A percentile compares a stretch with the other conserved stretches of the same genome.
These are phyloP conservation scores for Hyaloscypha bicolor DNA, from an alignment of 495 filamentous ascomycete species.

Conservation along the genomic window DNA sequence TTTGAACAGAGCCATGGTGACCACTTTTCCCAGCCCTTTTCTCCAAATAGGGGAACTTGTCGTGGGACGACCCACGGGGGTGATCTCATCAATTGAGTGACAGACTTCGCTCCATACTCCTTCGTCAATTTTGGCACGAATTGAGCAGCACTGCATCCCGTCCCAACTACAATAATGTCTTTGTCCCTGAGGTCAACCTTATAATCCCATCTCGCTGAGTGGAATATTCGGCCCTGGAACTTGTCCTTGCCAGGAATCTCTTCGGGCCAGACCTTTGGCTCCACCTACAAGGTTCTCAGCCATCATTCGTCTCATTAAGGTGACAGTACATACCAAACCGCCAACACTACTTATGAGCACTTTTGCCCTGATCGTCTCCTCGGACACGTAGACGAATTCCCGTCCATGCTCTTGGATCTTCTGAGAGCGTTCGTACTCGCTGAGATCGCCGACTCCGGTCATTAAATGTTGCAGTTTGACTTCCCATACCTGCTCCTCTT, in stretches of 20 bases:
- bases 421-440: conserved; percentile 30
- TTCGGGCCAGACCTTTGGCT: conserved; percentile 42
- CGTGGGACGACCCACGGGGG: conserved; percentile 62
- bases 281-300: conserved; percentile 10
- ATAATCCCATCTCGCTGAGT: conserved; percentile 56
- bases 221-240: conserved; percentile 53
- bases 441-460: conserved; percentile 31
- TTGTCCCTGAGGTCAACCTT: conserved; percentile 51
- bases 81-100: conserved; percentile 64
- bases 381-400: conserved; percentile 39
- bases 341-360: conserved; percentile 61
- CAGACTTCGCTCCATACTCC: conserved; percentile 49
- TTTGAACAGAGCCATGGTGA: conserved; percentile 28
- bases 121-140: conserved; percentile 43
- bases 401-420: conserved; percentile 30
- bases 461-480: conserved; percentile 43
- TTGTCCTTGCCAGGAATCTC: conserved; percentile 44
- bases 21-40: conserved; percentile 38
- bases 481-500: conserved; percentile 46
- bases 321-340: conserved; percentile 34
- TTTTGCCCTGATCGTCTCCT: conserved; percentile 53
- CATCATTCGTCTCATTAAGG: not conserved
- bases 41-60: conserved; percentile 36
- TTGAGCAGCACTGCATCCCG: conserved; percentile 49
- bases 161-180: conserved; percentile 55